These are phyloP conservation scores for Phyllostachys edulis DNA, from an alignment of 176 grass and related monocot genomes.

Conservation along the genomic window DNA sequence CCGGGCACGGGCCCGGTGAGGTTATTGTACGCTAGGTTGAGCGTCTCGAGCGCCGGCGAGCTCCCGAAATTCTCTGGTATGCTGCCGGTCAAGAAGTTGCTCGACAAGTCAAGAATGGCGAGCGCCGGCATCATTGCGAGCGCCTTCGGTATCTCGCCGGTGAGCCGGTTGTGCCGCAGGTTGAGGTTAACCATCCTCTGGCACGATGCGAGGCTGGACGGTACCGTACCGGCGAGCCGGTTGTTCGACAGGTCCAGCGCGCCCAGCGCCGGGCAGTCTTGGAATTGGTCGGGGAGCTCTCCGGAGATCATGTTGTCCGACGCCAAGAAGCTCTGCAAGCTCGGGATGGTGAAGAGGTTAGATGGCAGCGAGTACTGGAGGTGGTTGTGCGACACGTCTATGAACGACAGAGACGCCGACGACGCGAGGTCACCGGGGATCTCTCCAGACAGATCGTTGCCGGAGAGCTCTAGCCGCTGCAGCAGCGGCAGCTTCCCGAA, in stretches of 20 bases:
- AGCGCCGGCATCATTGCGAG: constrained; percentile 89
- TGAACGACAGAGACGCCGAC: constrained; percentile 77
- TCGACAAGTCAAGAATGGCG: constrained; percentile 82
- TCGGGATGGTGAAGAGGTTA: constrained; percentile 55
- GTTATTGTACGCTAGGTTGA: constrained; percentile 86
- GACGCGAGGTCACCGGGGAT: constrained; percentile 70
- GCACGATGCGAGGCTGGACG: constrained; percentile 73
- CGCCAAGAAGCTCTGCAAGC: constrained; percentile 80
- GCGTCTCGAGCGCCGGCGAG: constrained; percentile 86
- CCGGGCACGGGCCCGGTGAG: constrained; percentile 64
- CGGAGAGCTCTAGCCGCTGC: constrained; percentile 75
- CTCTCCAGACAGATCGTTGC: constrained; percentile 75
- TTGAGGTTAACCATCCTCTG: constrained; percentile 79
- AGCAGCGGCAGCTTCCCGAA: constrained; percentile 73
- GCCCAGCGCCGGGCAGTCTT: constrained; percentile 76
- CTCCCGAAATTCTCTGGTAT: constrained; percentile 94
- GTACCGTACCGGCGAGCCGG: constrained; percentile 52
- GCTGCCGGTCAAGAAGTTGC: constrained; percentile 61
- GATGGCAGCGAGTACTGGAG: constrained; percentile 69
- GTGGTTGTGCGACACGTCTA: constrained; percentile 77
- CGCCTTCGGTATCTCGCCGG: constrained; percentile 60
- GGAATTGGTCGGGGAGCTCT: constrained; percentile 79
- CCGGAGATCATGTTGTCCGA: constrained; percentile 76
- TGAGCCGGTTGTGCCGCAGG: constrained; percentile 56
- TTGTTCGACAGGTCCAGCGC: constrained; percentile 90